phyloP scores from a whole-genome alignment of 495 filamentous ascomycete genomes.

The Penicillium chermesinum region DNA sequence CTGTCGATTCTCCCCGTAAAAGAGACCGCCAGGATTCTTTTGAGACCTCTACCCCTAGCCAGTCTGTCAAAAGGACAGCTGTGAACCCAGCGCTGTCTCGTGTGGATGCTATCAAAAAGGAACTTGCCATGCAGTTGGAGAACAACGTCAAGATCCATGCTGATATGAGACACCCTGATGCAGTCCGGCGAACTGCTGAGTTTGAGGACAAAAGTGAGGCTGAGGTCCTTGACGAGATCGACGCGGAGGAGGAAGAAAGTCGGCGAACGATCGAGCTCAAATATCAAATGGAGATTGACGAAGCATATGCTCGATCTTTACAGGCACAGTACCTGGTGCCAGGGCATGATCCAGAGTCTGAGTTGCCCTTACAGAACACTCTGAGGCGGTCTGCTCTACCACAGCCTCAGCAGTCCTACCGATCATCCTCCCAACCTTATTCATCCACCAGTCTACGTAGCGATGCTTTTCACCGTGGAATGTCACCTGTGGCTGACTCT shows the following conservation, averaged over 20 bases:
- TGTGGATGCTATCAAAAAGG: constrained; percentile 7
- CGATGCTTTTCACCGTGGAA: neutral
- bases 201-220: constrained; percentile 20
- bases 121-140: constrained; percentile 4
- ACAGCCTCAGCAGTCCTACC: too few species aligned
- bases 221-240: constrained; percentile 25
- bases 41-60: constrained; percentile 2
- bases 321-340: too few species aligned
- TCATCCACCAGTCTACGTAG: neutral
- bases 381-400: too few species aligned
- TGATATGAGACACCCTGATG: constrained; percentile 2
- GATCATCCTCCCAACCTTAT: neutral
- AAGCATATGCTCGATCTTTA: constrained; percentile 42
- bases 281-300: constrained; percentile 33
- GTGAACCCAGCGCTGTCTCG: constrained; percentile 3
- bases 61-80: constrained; percentile 12
- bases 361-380: too few species aligned
- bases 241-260: constrained; percentile 30
- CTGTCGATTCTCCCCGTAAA: constrained; percentile 14
- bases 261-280: constrained; percentile 6
- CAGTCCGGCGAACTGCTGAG: constrained; percentile 1
- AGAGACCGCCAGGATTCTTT: constrained; percentile 15
- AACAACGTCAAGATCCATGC: neutral
- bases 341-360: too few species aligned
- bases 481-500: neutral